These are phyloP conservation scores for Amanita fuliginea DNA, from an alignment of 768 basidiomycete species.

Conservation along the genomic window DNA sequence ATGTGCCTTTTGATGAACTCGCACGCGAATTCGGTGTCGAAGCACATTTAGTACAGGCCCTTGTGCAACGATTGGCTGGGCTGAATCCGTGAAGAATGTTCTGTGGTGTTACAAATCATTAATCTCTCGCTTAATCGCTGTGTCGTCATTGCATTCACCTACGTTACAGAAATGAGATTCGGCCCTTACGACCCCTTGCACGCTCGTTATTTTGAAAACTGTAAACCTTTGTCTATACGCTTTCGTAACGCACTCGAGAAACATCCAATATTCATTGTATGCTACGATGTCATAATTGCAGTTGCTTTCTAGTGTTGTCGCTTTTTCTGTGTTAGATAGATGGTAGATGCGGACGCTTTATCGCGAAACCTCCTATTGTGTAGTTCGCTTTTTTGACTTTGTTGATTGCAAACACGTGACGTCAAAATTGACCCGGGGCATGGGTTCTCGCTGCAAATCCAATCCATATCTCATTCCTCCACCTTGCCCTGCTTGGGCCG, in stretches of 20 bases:
- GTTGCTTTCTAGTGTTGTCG: neutral
- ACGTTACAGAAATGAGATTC: neutral
- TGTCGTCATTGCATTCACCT: neutral
- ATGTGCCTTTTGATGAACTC: slow-evolving; percentile 27
- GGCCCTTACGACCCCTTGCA: slow-evolving; percentile 1
- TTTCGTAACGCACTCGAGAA: slow-evolving; percentile 3
- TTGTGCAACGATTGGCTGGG: slow-evolving; percentile 44
- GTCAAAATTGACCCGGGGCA: slow-evolving; percentile 5
- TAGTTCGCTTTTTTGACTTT: neutral
- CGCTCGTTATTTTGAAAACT: neutral
- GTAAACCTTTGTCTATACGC: neutral
- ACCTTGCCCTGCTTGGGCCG: neutral
- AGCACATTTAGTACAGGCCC: slow-evolving; percentile 52
- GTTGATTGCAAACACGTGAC: slow-evolving; percentile 6
- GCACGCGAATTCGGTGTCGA: slow-evolving; percentile 71
- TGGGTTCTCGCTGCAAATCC: neutral
- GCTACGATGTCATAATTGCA: slow-evolving; percentile 1
- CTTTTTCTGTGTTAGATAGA: neutral
- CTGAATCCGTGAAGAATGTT: slow-evolving; percentile 6
- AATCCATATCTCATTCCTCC: neutral
- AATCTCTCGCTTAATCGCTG: neutral
- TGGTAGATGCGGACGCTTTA: neutral
- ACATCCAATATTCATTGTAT: neutral
- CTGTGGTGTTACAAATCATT: neutral
- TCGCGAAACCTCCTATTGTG: neutral